Evolutionary conservation across 2,329 filamentous ascomycete genomes (phyloP).

Genomic region (Tympanopsis confertula): DNA sequence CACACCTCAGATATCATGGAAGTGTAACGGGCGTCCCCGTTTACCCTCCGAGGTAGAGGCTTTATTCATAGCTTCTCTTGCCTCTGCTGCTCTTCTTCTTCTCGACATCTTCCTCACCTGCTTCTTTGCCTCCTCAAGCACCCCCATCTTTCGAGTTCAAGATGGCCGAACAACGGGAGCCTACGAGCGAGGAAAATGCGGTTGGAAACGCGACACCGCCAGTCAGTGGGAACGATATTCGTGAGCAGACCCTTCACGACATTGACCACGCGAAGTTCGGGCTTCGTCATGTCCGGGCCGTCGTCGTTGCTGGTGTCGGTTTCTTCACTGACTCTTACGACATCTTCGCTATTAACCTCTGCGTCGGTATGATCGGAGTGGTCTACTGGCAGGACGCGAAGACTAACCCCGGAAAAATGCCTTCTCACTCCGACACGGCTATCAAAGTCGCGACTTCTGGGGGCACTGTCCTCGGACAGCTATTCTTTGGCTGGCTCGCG

Average conservation of each 20-base stretch:
- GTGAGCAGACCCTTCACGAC: conserved; percentile 68
- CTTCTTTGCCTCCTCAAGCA: background rate
- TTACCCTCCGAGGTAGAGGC: too few relatives aligned
- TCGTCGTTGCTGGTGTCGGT: conserved; percentile 69
- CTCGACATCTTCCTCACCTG: too few relatives aligned
- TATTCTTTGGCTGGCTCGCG: conserved; percentile 68
- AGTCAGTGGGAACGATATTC: conserved; percentile 67
- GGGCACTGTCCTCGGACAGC: conserved; percentile 73
- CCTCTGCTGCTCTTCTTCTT: too few relatives aligned
- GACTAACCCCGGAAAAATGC: conserved; percentile 41
- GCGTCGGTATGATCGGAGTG: conserved; percentile 66
- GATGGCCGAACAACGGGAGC: too few relatives aligned
- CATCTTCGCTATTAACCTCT: conserved; percentile 67
- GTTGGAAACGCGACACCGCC: conserved; percentile 25
- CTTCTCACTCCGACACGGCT: conserved; percentile 59
- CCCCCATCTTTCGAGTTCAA: background rate
- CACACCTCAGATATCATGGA: too few relatives aligned
- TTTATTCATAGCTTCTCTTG: too few relatives aligned
- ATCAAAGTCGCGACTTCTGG: conserved; percentile 79
- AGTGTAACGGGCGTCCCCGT: too few relatives aligned
- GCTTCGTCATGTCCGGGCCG: conserved; percentile 72
- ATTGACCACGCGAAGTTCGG: conserved; percentile 74
- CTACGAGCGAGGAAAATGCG: too few relatives aligned
- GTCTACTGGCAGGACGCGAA: conserved; percentile 57
- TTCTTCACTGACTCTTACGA: conserved; percentile 85